These are phyloP conservation scores for Fusarium xyrophilum DNA, from an alignment of 2,329 filamentous ascomycete species.

Conservation along the genomic window DNA sequence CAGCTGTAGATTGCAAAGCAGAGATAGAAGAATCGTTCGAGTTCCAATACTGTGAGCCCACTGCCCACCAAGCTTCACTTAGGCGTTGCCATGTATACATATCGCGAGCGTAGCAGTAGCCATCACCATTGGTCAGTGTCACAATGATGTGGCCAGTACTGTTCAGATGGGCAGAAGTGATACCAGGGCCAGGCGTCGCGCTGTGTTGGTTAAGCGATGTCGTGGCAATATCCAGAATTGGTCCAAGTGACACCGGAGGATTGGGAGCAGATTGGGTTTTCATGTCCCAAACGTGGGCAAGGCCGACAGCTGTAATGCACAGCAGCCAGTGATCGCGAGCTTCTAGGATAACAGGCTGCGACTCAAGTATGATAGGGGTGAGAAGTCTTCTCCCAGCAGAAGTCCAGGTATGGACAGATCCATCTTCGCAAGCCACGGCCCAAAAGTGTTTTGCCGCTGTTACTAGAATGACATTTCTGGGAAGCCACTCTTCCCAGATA, in stretches of 20 bases:
- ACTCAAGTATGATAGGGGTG: constrained; percentile 85
- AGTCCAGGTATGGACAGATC: constrained; percentile 88
- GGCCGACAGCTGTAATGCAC: constrained; percentile 85
- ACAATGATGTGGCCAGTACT: constrained; percentile 84
- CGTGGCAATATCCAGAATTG: constrained; percentile 85
- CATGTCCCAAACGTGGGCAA: constrained; percentile 94
- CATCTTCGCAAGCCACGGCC: constrained; percentile 92
- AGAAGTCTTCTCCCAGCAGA: constrained; percentile 86
- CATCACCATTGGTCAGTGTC: constrained; percentile 93
- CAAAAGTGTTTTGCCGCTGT: constrained; percentile 92
- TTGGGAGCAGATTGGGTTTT: constrained; percentile 83
- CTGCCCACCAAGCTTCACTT: constrained; percentile 98
- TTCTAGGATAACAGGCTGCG: constrained; percentile 93
- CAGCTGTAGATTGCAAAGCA: constrained; percentile 75
- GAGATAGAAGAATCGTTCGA: constrained; percentile 90
- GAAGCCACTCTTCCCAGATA: constrained; percentile 94
- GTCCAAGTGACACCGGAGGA: constrained; percentile 86
- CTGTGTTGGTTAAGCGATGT: constrained; percentile 78
- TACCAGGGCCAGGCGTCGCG: constrained; percentile 77
- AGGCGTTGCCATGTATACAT: constrained; percentile 94
- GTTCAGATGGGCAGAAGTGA: constrained; percentile 92
- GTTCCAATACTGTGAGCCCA: constrained; percentile 99
- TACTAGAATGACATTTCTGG: constrained; percentile 83
- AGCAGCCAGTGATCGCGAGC: constrained; percentile 88
- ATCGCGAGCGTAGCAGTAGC: constrained; percentile 83